Percentiles rank a stretch among this genome's conserved stretches.
These are phyloP conservation scores for Letharia columbiana DNA, from an alignment of 495 filamentous ascomycete genomes.

Conservation along the genomic window DNA sequence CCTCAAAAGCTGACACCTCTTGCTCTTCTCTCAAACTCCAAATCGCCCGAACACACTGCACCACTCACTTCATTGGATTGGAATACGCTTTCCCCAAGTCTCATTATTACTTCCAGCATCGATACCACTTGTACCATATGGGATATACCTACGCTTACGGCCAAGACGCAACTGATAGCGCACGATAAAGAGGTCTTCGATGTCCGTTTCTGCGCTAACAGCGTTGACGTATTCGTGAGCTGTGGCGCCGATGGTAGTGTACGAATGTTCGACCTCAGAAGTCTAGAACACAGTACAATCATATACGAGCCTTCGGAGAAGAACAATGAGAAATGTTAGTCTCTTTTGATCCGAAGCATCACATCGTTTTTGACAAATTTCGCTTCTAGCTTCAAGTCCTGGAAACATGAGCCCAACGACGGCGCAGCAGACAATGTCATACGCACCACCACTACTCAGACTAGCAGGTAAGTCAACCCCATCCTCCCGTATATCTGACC, in stretches of 20 bases:
- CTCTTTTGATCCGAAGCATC: neutral
- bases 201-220: slow-evolving; percentile 93
- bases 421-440: slow-evolving; percentile 66
- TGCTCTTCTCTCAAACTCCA: slow-evolving; percentile 91
- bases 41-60: slow-evolving; percentile 95
- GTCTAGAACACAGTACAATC: slow-evolving; percentile 95
- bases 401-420: slow-evolving; percentile 54
- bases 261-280: slow-evolving; percentile 96
- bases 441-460: slow-evolving; percentile 76
- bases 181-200: slow-evolving; percentile 99
- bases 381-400: slow-evolving; percentile 33
- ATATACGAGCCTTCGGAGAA: slow-evolving; percentile 96
- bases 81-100: slow-evolving; percentile 90
- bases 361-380: slow-evolving; percentile 7
- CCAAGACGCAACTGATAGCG: slow-evolving; percentile 96
- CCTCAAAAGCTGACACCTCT: slow-evolving; percentile 86
- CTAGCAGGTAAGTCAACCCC: slow-evolving; percentile 51
- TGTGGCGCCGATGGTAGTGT: slow-evolving; percentile 98
- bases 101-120: slow-evolving; percentile 98
- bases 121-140: slow-evolving; percentile 99
- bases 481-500: neutral
- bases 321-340: slow-evolving; percentile 63
- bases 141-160: slow-evolving; percentile 96
- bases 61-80: slow-evolving; percentile 94
- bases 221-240: slow-evolving; percentile 92